These are phyloP conservation scores for Diaporthe sp. DNA, from an alignment of 2,329 filamentous ascomycete genomes.

Conservation along the genomic window DNA sequence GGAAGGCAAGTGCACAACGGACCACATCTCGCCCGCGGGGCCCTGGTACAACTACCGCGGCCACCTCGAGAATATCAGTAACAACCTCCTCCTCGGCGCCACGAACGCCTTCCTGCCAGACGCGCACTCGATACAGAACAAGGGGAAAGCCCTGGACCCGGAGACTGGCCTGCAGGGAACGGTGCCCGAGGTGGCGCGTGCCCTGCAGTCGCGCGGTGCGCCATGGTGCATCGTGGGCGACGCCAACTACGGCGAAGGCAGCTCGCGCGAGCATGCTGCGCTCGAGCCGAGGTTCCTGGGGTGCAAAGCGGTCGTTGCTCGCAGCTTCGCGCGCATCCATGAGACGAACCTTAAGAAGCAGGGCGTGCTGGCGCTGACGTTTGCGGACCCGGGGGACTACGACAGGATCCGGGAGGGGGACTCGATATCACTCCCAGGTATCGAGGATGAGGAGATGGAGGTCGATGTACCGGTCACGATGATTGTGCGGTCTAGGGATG, in stretches of 20 bases:
- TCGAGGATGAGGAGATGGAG: constrained; percentile 12
- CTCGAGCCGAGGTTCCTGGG: constrained; percentile 88
- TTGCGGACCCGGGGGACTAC: constrained; percentile 51
- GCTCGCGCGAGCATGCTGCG: constrained; percentile 88
- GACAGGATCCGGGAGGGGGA: constrained; percentile 14
- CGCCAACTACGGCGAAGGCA: constrained; percentile 81
- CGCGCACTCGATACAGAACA: constrained; percentile 43
- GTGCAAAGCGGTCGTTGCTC: constrained; percentile 84
- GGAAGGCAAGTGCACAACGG: constrained; percentile 55
- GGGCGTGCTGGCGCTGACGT: constrained; percentile 58
- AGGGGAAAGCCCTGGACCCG: constrained; percentile 49
- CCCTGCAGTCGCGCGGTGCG: constrained; percentile 43
- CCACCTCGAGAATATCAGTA: constrained; percentile 55
- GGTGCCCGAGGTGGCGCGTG: constrained; percentile 49
- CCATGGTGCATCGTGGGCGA: constrained; percentile 53
- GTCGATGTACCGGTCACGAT: not conserved
- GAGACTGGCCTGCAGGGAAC: constrained; percentile 41
- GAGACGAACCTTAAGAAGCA: constrained; percentile 96
- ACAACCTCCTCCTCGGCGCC: constrained; percentile 54
- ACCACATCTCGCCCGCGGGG: constrained; percentile 56
- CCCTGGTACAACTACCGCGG: constrained; percentile 57
- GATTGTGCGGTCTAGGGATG: not conserved
- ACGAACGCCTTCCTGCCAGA: constrained; percentile 50
- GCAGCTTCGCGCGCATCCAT: constrained; percentile 89
- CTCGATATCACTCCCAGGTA: not conserved